Conservation (phyloP, 1,139 yeast genomes). For the Suhomyces yuchorum region DNA sequence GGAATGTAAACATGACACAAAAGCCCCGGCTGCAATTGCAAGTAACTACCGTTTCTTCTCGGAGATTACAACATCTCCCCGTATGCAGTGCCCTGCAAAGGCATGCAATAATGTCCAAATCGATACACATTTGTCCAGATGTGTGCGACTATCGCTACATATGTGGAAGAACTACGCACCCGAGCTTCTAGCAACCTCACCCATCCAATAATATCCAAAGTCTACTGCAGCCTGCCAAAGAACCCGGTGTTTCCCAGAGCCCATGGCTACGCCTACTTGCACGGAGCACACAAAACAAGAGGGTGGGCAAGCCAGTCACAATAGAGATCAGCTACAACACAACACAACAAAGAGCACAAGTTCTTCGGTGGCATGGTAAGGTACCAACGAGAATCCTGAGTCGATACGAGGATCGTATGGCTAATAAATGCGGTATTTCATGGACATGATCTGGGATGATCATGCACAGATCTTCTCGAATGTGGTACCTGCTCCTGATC, state of each 20-base stretch:
- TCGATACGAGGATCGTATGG: not conserved
- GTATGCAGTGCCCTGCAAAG: not conserved
- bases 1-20: slow-evolving; percentile 4
- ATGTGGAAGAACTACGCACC: not conserved
- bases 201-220: too few species aligned
- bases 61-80: not conserved
- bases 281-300: too few species aligned
- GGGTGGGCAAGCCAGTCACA: too few species aligned
- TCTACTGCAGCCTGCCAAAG: too few species aligned
- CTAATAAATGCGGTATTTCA: too few species aligned
- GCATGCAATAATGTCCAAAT: not conserved
- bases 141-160: not conserved
- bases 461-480: not conserved
- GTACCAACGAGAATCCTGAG: not conserved
- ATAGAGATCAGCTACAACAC: not conserved
- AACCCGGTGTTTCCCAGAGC: too few species aligned
- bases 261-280: too few species aligned
- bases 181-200: too few species aligned
- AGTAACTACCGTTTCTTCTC: not conserved
- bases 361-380: not conserved
- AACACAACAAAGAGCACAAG: not conserved
- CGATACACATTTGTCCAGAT: not conserved
- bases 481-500: not conserved
- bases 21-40: not conserved
- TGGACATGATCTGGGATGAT: not conserved